Conservation (phyloP, 495 filamentous ascomycete species). For the Cercophora scortea region DNA sequence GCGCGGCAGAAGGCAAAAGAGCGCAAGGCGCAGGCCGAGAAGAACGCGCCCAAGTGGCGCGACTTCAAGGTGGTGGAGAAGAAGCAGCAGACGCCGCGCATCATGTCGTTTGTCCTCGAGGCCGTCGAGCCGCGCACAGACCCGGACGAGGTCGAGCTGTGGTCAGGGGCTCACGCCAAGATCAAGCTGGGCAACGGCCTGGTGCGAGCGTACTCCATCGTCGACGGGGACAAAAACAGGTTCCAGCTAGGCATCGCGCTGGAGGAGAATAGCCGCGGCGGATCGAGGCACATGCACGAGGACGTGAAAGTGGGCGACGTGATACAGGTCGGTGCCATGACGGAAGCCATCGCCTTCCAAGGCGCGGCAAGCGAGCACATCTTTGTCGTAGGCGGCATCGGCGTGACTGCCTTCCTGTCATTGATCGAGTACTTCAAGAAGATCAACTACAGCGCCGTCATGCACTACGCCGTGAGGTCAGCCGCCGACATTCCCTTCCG, state of each 20-base stretch:
- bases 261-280: slow-evolving; percentile 34
- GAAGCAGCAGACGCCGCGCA: slow-evolving; percentile 28
- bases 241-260: slow-evolving; percentile 42
- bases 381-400: slow-evolving; percentile 45
- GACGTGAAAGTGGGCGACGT: slow-evolving; percentile 34
- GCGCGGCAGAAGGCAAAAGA: slow-evolving; percentile 26
- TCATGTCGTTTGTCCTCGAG: slow-evolving; percentile 34
- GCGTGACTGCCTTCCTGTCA: slow-evolving; percentile 44
- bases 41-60: slow-evolving; percentile 28
- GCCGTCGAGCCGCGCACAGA: slow-evolving; percentile 17
- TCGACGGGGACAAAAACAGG: slow-evolving; percentile 29
- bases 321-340: slow-evolving; percentile 39
- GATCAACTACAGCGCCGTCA: slow-evolving; percentile 34
- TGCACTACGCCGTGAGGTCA: slow-evolving; percentile 44
- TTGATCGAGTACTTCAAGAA: slow-evolving; percentile 22
- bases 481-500: slow-evolving; percentile 39
- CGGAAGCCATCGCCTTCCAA: slow-evolving; percentile 23
- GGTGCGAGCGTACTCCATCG: slow-evolving; percentile 39
- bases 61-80: slow-evolving; percentile 39
- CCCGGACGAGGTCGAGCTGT: slow-evolving; percentile 9
- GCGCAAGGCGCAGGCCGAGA: slow-evolving; percentile 4
- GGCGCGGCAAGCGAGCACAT: slow-evolving; percentile 38
- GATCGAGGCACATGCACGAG: slow-evolving; percentile 39
- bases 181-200: slow-evolving; percentile 38
- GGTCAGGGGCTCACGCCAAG: slow-evolving; percentile 33